Conservation (phyloP, 2,329 filamentous ascomycete species). For the Colletotrichum caudatum region DNA sequence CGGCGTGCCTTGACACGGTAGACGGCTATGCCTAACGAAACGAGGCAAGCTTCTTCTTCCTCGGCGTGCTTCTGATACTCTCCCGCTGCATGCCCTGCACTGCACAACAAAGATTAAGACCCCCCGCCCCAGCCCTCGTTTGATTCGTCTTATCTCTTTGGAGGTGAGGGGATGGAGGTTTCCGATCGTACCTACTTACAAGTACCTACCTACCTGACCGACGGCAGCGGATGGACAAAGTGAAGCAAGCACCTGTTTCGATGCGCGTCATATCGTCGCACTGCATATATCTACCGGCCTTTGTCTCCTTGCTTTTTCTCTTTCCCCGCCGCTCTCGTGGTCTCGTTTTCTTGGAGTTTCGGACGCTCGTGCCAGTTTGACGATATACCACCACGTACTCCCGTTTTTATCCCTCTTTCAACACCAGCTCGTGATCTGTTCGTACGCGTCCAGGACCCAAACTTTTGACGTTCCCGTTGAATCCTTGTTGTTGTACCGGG, state of each 20-base stretch:
- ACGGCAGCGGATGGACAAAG: not conserved
- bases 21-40: not conserved
- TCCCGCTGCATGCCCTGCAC: not conserved
- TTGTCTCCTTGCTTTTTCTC: slow-evolving; percentile 1
- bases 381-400: not conserved
- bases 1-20: not conserved
- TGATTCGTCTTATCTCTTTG: slow-evolving; percentile 7
- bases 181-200: not conserved
- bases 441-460: not conserved
- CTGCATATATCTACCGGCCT: slow-evolving; percentile 17
- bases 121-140: not conserved
- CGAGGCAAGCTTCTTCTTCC: not conserved
- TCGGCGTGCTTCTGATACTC: not conserved
- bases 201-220: too few species aligned
- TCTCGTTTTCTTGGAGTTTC: not conserved
- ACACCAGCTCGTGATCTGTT: not conserved
- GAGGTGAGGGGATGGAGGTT: not conserved
- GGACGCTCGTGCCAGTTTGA: not conserved
- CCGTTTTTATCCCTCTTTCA: not conserved
- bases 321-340: not conserved
- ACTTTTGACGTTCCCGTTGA: not conserved
- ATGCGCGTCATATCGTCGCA: slow-evolving; percentile 17
- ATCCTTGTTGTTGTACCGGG: not conserved
- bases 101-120: not conserved
- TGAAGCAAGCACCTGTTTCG: slow-evolving; percentile 21